phyloP scores from a whole-genome alignment of 345 rosid genomes.

The Isatis tinctoria region DNA sequence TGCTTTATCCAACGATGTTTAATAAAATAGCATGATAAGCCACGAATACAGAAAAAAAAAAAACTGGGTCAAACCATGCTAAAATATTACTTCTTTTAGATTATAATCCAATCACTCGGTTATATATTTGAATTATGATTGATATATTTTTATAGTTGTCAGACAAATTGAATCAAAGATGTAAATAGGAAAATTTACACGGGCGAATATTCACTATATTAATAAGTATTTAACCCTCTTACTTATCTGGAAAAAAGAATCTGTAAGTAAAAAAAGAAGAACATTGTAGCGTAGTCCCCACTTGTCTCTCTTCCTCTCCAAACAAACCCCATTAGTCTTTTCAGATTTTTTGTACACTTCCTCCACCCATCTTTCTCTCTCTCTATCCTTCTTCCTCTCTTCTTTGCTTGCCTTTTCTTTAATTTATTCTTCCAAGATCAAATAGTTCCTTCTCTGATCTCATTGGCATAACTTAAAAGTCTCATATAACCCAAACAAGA shows the following conservation, averaged over 20 bases:
- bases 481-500: slow-evolving; percentile 9
- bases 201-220: neutral
- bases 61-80: neutral
- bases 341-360: slow-evolving; percentile 37
- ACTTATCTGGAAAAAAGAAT: neutral
- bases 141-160: neutral
- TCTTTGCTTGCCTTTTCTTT: slow-evolving; percentile 23
- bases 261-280: slow-evolving; percentile 3
- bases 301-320: slow-evolving; percentile 28
- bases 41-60: too few relatives aligned
- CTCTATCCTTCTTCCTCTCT: slow-evolving; percentile 25
- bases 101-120: neutral
- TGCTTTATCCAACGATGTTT: neutral
- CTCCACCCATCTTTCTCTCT: slow-evolving; percentile 26
- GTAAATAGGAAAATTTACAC: neutral
- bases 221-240: neutral
- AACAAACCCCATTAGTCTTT: slow-evolving; percentile 34
- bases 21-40: neutral
- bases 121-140: too few relatives aligned
- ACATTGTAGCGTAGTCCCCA: slow-evolving; percentile 36
- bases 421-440: slow-evolving; percentile 25
- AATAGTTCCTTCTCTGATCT: slow-evolving; percentile 29
- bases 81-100: neutral
- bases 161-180: neutral
- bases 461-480: neutral